Base-by-base conservation (phyloP, 495 filamentous ascomycete genomes). In the Chlorociboria aeruginascens region DNA sequence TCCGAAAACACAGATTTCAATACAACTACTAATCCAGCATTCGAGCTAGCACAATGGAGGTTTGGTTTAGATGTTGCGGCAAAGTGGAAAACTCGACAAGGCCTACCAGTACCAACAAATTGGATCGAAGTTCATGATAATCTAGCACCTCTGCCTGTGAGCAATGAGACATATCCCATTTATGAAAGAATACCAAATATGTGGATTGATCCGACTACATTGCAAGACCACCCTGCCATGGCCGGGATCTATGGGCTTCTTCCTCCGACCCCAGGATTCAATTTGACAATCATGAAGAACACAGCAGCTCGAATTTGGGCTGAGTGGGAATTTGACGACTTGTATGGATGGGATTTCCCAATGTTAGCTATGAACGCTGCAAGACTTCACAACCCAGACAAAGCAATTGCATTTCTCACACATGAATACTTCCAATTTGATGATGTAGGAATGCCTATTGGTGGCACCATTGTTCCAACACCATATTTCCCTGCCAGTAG, bases 361-460 rank as follows among this genome's bases (percentile, higher is more conserved):
- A 50, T 73, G 62, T 54, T 77, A n/a, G 69, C 70, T 12, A 74
- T 76, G 70, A 74, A 73, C 46, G 55, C 60, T n/a, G 60, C 70
- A 29, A 53, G 70, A 31, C 48, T 76, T 12, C 69, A 71, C 0
- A 62, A 73, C 45, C 46, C 54, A 7, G 64, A 71, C 28, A 55
- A 63, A 51, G 73, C 73, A n/a, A 53, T 72, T 20, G 59, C 55
- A 28, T 76, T 69, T 58, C 56, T 77, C 13, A 53, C 75, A 29
- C 60, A 74, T 61, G 59, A 62, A 0, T 57, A 67, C 13, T 73
- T 69, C 38, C 48, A 58, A 35, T 74, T 76, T 50, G 69, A 76
- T 56, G 69, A 72, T 53, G 65, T 70, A 2, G 72, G 76, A 4
- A 73, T 73, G 61, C 67, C 66, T 4, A 65, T 69, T 30, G 73